Evolutionary conservation across 495 filamentous ascomycete genomes (phyloP).

Genomic region (Hypoxylon rickii): DNA sequence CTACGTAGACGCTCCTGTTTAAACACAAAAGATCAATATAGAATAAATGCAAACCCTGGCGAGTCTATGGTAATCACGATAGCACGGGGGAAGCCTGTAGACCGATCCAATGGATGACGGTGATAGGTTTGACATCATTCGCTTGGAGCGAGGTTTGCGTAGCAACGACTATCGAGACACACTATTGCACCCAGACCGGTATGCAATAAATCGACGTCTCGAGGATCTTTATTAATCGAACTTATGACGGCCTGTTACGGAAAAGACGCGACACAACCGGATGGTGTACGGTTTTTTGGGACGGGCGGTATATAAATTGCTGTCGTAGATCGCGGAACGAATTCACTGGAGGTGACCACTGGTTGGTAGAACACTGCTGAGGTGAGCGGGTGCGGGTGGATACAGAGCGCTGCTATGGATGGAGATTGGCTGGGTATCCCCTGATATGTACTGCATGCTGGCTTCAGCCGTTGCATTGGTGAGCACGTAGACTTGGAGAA

Average conservation of each 20-base stretch:
- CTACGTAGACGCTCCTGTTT: too few relatives aligned
- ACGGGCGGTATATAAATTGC: conserved; percentile 21
- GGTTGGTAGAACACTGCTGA: conserved; percentile 15
- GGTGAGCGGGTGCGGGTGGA: conserved; percentile 16
- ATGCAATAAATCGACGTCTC: conserved; percentile 12
- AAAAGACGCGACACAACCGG: conserved; percentile 10
- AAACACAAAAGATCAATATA: too few relatives aligned
- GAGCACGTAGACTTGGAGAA: conserved; percentile 21
- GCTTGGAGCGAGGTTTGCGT: conserved; percentile 31
- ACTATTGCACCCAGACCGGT: conserved; percentile 5
- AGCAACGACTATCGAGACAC: conserved; percentile 17
- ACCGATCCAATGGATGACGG: too few relatives aligned
- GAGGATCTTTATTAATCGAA: conserved; percentile 15
- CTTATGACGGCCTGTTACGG: conserved; percentile 1
- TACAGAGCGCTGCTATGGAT: conserved; percentile 10
- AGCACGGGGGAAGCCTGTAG: too few relatives aligned
- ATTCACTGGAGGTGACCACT: conserved; percentile 4
- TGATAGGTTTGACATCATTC: conserved; percentile 35
- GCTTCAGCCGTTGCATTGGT: conserved; percentile 27
- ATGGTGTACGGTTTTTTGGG: background rate
- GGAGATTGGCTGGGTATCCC: conserved; percentile 21
- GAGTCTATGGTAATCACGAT: too few relatives aligned
- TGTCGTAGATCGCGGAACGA: conserved; percentile 24
- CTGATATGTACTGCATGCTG: conserved; percentile 22
- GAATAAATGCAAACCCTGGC: too few relatives aligned